phyloP scores from a whole-genome alignment of 2,329 filamentous ascomycete species.

The Aspergillus floridensis region DNA sequence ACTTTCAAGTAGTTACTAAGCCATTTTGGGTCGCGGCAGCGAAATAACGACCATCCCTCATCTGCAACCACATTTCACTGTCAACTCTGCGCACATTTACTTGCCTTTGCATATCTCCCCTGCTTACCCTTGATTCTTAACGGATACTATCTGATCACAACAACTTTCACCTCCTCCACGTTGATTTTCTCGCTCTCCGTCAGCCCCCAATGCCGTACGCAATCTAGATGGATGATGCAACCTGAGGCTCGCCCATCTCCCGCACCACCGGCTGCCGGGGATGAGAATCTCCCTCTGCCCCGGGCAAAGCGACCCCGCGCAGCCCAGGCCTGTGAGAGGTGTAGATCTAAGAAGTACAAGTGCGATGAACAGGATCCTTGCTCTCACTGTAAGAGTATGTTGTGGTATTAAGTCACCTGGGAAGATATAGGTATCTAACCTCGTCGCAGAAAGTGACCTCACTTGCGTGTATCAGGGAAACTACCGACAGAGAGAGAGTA shows the following conservation, averaged over 20 bases:
- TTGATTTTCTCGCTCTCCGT: not conserved
- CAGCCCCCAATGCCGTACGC: not conserved
- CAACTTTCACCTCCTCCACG: too few species aligned
- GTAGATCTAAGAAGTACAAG: conserved; percentile 50
- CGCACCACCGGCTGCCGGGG: conserved; percentile 8
- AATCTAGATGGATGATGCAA: conserved; percentile 36
- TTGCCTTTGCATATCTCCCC: not conserved
- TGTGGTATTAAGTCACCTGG: not conserved
- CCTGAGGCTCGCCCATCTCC: conserved; percentile 26
- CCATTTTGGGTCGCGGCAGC: too few species aligned
- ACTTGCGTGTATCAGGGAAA: conserved; percentile 36
- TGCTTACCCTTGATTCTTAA: not conserved
- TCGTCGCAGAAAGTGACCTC: conserved; percentile 30
- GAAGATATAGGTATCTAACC: not conserved
- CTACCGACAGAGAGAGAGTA: conserved; percentile 32
- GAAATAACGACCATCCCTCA: too few species aligned
- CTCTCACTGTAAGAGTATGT: conserved; percentile 45
- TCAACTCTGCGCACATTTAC: not conserved
- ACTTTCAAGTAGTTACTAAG: too few species aligned
- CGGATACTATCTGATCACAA: not conserved
- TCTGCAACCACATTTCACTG: too few species aligned
- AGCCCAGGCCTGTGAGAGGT: conserved; percentile 48
- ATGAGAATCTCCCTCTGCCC: conserved; percentile 20
- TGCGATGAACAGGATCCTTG: conserved; percentile 49
- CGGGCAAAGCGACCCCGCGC: conserved; percentile 41